Percentiles rank a stretch among this genome's conserved stretches.
These are phyloP conservation scores for Thelonectria rubi DNA, from an alignment of 2,329 filamentous ascomycete species.

Conservation along the genomic window DNA sequence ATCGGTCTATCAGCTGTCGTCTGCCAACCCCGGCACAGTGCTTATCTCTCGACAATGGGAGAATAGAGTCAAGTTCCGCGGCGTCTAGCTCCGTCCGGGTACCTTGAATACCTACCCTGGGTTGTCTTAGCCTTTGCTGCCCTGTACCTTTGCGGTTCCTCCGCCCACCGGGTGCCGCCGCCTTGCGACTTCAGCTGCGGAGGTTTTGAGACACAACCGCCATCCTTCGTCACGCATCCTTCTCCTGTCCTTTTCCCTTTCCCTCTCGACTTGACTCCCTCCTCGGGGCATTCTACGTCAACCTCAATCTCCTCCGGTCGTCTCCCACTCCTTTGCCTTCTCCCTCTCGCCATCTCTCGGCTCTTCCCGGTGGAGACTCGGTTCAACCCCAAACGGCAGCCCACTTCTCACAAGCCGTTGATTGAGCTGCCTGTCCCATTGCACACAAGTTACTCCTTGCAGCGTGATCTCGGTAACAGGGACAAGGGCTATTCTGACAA, in stretches of 20 bases:
- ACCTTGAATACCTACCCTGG: constrained; percentile 2
- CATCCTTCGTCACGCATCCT: constrained; percentile 11
- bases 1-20: constrained; percentile 9
- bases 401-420: not conserved
- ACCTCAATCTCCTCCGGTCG: not conserved
- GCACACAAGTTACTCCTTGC: not conserved
- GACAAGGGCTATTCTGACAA: constrained; percentile 22
- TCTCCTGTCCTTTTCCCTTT: constrained; percentile 8
- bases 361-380: constrained; percentile 1
- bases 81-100: constrained; percentile 30
- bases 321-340: not conserved
- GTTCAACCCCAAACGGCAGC: constrained; percentile 11
- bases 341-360: not conserved
- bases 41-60: constrained; percentile 37
- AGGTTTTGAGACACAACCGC: constrained; percentile 8
- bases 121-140: constrained; percentile 1
- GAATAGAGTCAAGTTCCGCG: constrained; percentile 32
- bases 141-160: not conserved
- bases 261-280: constrained; percentile 4
- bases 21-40: constrained; percentile 32
- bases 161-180: constrained; percentile 20
- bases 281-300: not conserved
- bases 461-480: constrained; percentile 11
- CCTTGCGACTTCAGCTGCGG: constrained; percentile 19
- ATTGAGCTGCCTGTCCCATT: not conserved